Percentiles rank a stretch among this genome's conserved stretches.
Evolutionary conservation across 768 basidiomycete genomes (phyloP).

Genomic region (Plicaturopsis crispa): DNA sequence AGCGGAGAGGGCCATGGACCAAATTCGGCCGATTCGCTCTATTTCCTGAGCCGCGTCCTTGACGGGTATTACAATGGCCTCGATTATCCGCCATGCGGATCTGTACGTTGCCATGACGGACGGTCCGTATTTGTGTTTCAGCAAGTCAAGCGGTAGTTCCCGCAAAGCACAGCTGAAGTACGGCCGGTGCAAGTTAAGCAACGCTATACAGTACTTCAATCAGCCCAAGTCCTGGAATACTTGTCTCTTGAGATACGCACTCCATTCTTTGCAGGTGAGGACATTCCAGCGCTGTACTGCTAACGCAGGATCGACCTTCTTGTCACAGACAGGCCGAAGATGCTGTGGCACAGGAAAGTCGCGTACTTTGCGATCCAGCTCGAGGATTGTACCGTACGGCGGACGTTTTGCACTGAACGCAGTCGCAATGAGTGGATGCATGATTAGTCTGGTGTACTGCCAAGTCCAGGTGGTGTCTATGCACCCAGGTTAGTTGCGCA

Average conservation of each 20-base stretch:
- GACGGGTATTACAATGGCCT: conserved; percentile 37
- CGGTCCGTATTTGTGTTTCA: conserved; percentile 55
- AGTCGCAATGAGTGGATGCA: conserved; percentile 42
- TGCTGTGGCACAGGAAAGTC: conserved; percentile 46
- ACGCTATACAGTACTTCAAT: conserved; percentile 25
- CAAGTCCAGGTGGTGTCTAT: conserved; percentile 53
- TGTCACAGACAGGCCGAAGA: conserved; percentile 30
- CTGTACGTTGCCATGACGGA: conserved; percentile 70
- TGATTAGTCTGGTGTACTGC: conserved; percentile 43
- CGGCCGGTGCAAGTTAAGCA: conserved; percentile 58
- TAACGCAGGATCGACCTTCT: conserved; percentile 13
- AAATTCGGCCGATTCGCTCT: conserved; percentile 40
- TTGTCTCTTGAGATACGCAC: conserved; percentile 24
- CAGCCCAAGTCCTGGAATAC: neutral
- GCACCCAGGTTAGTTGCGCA: neutral
- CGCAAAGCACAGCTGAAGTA: conserved; percentile 63
- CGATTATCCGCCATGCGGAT: conserved; percentile 60
- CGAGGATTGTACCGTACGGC: conserved; percentile 42
- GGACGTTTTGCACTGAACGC: conserved; percentile 50
- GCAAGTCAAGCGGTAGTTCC: conserved; percentile 47
- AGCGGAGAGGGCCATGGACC: conserved; percentile 62
- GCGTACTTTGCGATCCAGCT: conserved; percentile 52
- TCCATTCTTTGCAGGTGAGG: conserved; percentile 40
- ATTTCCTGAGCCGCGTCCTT: conserved; percentile 31
- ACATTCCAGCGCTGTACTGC: conserved; percentile 38